Evolutionary conservation across 2,329 filamentous ascomycete genomes (phyloP).

Genomic region (Pyricularia pennisetigena): DNA sequence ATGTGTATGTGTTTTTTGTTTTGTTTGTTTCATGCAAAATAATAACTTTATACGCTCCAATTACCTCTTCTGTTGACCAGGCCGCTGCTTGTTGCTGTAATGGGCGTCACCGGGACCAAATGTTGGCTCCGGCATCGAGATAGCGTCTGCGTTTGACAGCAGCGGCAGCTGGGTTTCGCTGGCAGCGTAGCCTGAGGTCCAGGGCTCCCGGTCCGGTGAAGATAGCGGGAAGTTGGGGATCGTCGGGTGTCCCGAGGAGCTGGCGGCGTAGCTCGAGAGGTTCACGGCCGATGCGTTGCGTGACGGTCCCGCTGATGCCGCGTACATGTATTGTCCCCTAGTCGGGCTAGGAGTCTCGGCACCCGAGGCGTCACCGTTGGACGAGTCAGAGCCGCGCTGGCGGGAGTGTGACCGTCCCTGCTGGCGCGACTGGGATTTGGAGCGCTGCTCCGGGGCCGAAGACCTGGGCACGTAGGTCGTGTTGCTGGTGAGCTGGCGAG

Average conservation of each 20-base stretch:
- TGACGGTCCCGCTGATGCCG: background rate
- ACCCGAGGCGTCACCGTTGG: background rate
- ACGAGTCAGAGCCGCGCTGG: background rate
- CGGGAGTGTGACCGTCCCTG: background rate
- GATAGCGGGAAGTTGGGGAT: background rate
- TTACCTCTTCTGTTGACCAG: background rate
- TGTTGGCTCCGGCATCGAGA: constrained; percentile 15
- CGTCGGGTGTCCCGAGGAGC: background rate
- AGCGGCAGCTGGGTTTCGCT: constrained; percentile 5
- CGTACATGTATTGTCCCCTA: background rate
- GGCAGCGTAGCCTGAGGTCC: background rate
- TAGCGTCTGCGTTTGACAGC: constrained; percentile 6
- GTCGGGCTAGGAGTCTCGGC: background rate
- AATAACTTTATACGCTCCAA: background rate
- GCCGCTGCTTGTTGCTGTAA: constrained; percentile 19
- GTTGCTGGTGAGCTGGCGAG: background rate
- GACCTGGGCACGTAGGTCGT: constrained; percentile 7
- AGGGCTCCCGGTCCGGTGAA: background rate
- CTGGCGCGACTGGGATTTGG: background rate
- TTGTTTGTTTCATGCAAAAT: background rate
- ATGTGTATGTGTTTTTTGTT: background rate
- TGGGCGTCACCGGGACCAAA: constrained; percentile 21
- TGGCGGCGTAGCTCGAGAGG: background rate
- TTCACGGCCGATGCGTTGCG: background rate
- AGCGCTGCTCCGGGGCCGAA: background rate